phyloP scores from a whole-genome alignment of 345 rosid genomes.

The Ceriops zippeliana region DNA sequence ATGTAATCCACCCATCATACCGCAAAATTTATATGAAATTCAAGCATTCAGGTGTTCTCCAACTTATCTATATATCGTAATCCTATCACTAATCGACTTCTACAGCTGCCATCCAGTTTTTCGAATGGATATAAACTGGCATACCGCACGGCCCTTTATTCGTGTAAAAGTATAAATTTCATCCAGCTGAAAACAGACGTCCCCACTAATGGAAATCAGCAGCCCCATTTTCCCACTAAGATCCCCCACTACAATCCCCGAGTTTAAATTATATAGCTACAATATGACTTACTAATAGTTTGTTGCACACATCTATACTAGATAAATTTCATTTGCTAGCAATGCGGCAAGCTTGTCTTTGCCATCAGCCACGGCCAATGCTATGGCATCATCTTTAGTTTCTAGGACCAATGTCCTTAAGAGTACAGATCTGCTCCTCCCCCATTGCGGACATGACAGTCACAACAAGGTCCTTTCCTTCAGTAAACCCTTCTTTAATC shows the following conservation, averaged over 20 bases:
- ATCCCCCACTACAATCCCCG: conserved; percentile 12
- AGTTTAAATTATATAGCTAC: conserved; percentile 21
- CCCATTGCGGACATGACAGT: conserved; percentile 87
- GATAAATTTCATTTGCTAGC: conserved; percentile 18
- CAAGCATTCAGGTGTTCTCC: too few species aligned
- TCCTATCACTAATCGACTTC: not conserved
- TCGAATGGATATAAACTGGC: not conserved
- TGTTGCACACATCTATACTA: conserved; percentile 15
- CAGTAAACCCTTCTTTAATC: conserved; percentile 72
- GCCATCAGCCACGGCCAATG: conserved; percentile 24
- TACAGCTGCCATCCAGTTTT: not conserved
- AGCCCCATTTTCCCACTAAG: not conserved
- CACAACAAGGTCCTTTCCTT: conserved; percentile 76
- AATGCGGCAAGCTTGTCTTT: conserved; percentile 6
- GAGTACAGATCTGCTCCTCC: conserved; percentile 83
- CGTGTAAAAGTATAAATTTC: conserved; percentile 14
- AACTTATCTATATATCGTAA: too few species aligned
- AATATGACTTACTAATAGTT: conserved; percentile 16
- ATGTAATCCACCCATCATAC: too few species aligned
- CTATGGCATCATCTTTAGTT: conserved; percentile 37
- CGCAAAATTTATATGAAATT: too few species aligned
- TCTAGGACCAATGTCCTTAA: conserved; percentile 78
- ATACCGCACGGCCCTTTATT: not conserved
- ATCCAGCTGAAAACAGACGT: conserved; percentile 13
- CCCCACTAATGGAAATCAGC: conserved; percentile 15